Evolutionary conservation across 192 early-diverging fungal genomes (phyloP).

Genomic region (Podila epicladia): DNA sequence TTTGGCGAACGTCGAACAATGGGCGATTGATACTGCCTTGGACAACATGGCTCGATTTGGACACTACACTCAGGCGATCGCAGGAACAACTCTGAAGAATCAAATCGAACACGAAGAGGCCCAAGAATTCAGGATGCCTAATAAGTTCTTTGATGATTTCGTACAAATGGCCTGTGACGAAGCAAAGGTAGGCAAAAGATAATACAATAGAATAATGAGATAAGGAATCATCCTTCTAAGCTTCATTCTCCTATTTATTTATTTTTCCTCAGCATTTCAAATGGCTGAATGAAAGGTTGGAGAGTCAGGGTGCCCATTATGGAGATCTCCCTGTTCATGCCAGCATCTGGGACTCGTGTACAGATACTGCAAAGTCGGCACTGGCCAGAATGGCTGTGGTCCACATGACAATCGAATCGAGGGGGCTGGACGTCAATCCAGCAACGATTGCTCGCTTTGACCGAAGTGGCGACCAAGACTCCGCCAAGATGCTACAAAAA

Average conservation of each 20-base stretch:
- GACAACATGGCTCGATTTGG: constrained; percentile 71
- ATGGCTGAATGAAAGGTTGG: constrained; percentile 60
- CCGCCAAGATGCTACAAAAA: constrained; percentile 60
- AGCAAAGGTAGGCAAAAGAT: constrained; percentile 44
- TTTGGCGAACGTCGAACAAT: constrained; percentile 73
- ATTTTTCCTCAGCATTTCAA: constrained; percentile 59
- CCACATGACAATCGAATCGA: constrained; percentile 76
- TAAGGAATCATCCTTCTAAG: background rate
- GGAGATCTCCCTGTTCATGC: constrained; percentile 67
- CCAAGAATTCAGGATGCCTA: constrained; percentile 46
- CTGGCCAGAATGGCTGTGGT: constrained; percentile 68
- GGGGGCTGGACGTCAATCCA: constrained; percentile 77
- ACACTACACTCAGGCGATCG: constrained; percentile 30
- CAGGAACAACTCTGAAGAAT: constrained; percentile 30
- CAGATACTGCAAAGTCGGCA: constrained; percentile 58
- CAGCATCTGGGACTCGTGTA: constrained; percentile 75
- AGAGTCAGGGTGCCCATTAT: constrained; percentile 59
- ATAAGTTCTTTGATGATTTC: constrained; percentile 61
- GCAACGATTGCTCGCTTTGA: constrained; percentile 68
- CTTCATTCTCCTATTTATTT: background rate
- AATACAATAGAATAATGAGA: background rate
- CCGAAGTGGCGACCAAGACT: constrained; percentile 60
- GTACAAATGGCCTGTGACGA: constrained; percentile 72
- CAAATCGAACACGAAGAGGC: constrained; percentile 21
- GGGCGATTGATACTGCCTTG: constrained; percentile 75